Base-by-base conservation (phyloP, 2,329 filamentous ascomycete species). In the Fusarium nygamai region DNA sequence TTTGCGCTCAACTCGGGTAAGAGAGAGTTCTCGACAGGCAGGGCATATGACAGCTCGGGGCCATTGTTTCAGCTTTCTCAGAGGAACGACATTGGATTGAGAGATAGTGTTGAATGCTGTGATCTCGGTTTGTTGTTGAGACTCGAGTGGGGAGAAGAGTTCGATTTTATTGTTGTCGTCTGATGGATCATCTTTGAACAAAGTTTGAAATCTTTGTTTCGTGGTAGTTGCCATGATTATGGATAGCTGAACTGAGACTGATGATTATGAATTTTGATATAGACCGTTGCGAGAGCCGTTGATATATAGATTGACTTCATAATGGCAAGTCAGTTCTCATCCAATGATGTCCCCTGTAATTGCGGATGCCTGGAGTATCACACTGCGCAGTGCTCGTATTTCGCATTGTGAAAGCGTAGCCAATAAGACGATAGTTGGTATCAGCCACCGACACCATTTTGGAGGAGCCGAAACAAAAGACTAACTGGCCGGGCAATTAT, bases 1-100 rank as follows among this genome's bases (percentile, higher is more conserved):
- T 34, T 78, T 78, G 43, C 67, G 60, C 8, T 77, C 66, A 38
- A 78, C 56, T 2, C 76, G 63, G 1, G 76, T 78, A 14, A 78
- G 59, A 10, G 76, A 77, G 5, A 74, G 27, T 8, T 76, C 74
- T 27, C 63, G 68, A 36, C 76, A 78, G 5, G 76, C 74, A 7
- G 76, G 76, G 20, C 76, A 78, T 2, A 63, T 17, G 3, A 78
- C 54, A 6, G 71, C 72, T 20, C 76, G 50, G 4, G 76, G 76
- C 76, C 76, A 78, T 33, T 77, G 61, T 5, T 69, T 71, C 11
- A 78, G 39, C 16, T 78, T 68, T 34, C 67, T 64, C 1, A 78
- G 54, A n/a, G 76, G 74, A 6, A 78, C 64, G 8, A 69, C 27
- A 12, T 62, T 64, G 6, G 75, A 72, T 8, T 59, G 59, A 1